Evolutionary conservation across 768 basidiomycete genomes (phyloP).

Genomic region (Collybia sp.): DNA sequence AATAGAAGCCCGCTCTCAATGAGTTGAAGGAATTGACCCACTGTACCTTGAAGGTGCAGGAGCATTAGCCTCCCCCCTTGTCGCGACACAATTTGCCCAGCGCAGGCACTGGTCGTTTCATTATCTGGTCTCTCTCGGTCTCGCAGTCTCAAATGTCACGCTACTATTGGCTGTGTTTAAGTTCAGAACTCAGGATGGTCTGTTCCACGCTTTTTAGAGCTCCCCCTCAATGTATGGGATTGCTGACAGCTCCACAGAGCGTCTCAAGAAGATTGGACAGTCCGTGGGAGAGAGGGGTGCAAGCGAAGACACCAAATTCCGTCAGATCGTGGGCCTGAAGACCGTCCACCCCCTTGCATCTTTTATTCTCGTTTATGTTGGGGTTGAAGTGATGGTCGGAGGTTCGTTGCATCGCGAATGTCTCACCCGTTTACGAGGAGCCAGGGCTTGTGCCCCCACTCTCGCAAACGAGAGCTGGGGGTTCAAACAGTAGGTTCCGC

Average conservation of each 20-base stretch:
- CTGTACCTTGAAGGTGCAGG: slow-evolving; percentile 53
- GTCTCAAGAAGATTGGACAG: slow-evolving; percentile 50
- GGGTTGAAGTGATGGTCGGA: too few species aligned
- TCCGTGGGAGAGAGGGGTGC: slow-evolving; percentile 27
- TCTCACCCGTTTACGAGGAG: too few species aligned
- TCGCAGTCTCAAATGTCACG: slow-evolving; percentile 55
- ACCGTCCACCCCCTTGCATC: slow-evolving; percentile 42
- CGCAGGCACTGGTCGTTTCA: too few species aligned
- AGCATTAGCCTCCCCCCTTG: slow-evolving; percentile 65
- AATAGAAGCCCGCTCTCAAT: slow-evolving; percentile 1
- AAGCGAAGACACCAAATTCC: slow-evolving; percentile 31
- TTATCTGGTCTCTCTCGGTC: slow-evolving; percentile 63
- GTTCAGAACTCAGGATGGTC: slow-evolving; percentile 66
- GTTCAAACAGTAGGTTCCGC: too few species aligned
- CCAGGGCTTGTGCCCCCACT: too few species aligned
- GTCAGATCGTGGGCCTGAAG: slow-evolving; percentile 36
- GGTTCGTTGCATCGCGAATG: too few species aligned
- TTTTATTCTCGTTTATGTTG: slow-evolving; percentile 43
- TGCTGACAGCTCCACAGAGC: slow-evolving; percentile 31
- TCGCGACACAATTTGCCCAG: slow-evolving; percentile 77
- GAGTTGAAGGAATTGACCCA: too few species aligned
- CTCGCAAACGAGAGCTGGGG: too few species aligned
- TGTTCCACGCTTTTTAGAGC: neutral
- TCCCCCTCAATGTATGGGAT: neutral
- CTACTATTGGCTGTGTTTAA: slow-evolving; percentile 57